These are phyloP conservation scores for Escovopsis sp. DNA, from an alignment of 2,329 filamentous ascomycete genomes.

Conservation along the genomic window DNA sequence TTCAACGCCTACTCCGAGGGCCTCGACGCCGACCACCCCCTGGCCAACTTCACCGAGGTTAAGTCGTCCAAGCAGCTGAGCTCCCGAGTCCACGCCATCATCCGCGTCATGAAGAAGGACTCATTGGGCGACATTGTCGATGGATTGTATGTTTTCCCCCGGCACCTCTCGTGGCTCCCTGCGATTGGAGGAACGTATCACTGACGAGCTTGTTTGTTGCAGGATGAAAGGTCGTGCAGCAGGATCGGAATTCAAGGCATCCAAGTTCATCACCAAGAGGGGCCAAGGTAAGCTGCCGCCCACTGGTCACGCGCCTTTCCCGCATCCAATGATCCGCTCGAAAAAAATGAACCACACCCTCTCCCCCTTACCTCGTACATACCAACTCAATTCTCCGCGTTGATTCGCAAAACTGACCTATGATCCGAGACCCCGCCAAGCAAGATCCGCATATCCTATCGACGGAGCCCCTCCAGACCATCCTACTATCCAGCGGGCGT, in stretches of 20 bases:
- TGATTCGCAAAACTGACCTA: neutral
- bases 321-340: too few relatives aligned
- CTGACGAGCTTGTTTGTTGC: too few relatives aligned
- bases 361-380: too few relatives aligned
- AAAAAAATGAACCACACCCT: too few relatives aligned
- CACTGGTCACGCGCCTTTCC: conserved; percentile 1
- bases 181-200: neutral
- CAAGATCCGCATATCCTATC: conserved; percentile 3
- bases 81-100: conserved; percentile 1
- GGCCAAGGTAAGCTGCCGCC: conserved; percentile 3
- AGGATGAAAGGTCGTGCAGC: neutral
- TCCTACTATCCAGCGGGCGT: neutral
- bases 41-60: conserved; percentile 3
- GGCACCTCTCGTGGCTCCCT: neutral
- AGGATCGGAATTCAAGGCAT: conserved; percentile 4
- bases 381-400: too few relatives aligned
- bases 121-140: conserved; percentile 4
- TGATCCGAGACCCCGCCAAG: conserved; percentile 1
- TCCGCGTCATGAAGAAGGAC: conserved; percentile 3
- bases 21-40: neutral
- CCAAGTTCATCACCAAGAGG: conserved; percentile 5
- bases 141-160: conserved; percentile 3
- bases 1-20: conserved; percentile 6
- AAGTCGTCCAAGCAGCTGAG: conserved; percentile 6
- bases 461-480: conserved; percentile 1